Base-by-base conservation (phyloP, 768 basidiomycete species). In the Lyophyllum shimeji region DNA sequence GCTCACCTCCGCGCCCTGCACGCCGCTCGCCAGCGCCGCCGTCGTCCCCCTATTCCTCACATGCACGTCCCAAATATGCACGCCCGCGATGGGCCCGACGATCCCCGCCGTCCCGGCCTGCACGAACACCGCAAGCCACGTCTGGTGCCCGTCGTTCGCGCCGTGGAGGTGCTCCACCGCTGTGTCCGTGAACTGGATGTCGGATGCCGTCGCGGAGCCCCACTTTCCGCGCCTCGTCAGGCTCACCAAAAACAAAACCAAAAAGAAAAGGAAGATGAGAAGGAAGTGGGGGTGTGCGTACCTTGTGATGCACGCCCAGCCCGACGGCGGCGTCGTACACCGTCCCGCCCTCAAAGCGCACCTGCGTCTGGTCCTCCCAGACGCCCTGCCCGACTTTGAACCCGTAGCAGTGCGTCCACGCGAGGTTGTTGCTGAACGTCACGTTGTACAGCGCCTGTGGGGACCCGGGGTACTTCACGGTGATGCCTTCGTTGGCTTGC, bases 321-420 rank as follows among this genome's bases (percentile, higher is more conserved):
- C 29, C 29, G 9, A 29, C 9, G 29, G 29, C 29, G 29, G 29
- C 9, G 29, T 29, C 29, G 9, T 29, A 29, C 5, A 29, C 9
- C 5, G 9, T 9, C 5, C 29, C 29, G 9, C 29, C 5, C 9
- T 29, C 29, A 29, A 29, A 29, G 4, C 29, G 9, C 29, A 29
- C 29, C 9, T 29, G 29, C 5, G 5, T 5, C 29, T 29, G 29
- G 9, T 29, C 29, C 9, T 29, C 29, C 29, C 29, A 29, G 29
- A 29, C 29, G 5, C 29, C 29, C 9, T 29, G 29, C 9, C 29
- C 29, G 29, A 29, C 29, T 29, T 29, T 29, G 29, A 29, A 29
- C 5, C 29, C 46, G 21, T 58, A 48, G 37, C 46, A 58, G 27
- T 53, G 57, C 3, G 46, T 58, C 52, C 57, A 53, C 11, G 57